A percentile compares a stretch with the other conserved stretches of the same genome.
Evolutionary conservation across 2,329 filamentous ascomycete genomes (phyloP).

Genomic region (Cladosporium sp.): DNA sequence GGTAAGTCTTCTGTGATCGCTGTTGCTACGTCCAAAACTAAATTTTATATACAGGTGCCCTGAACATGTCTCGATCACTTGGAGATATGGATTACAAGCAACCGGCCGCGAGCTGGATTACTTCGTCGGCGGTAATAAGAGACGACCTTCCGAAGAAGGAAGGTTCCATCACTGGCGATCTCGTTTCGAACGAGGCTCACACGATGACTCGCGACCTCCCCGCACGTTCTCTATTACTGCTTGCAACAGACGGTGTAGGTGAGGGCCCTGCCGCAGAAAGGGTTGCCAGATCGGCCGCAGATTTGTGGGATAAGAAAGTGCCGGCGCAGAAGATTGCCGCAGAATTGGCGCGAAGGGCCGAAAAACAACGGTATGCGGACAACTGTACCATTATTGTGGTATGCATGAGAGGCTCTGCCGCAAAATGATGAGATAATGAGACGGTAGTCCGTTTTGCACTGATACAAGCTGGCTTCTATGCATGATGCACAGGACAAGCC

Average conservation of each 20-base stretch:
- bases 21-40: neutral
- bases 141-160: conserved; percentile 6
- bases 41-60: neutral
- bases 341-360: conserved; percentile 4
- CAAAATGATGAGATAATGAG: neutral
- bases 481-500: too few species aligned
- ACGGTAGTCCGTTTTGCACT: neutral
- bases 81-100: conserved; percentile 9
- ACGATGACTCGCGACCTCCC: neutral
- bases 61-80: conserved; percentile 8
- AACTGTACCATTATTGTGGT: conserved; percentile 7
- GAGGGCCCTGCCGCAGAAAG: conserved; percentile 4
- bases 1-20: neutral
- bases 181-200: conserved; percentile 9
- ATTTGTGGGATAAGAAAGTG: conserved; percentile 8
- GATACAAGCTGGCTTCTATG: too few species aligned
- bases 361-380: conserved; percentile 5
- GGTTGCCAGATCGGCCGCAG: neutral
- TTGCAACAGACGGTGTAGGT: conserved; percentile 8
- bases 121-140: conserved; percentile 1
- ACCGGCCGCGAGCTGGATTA: conserved; percentile 6
- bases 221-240: neutral
- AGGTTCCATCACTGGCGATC: conserved; percentile 9
- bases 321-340: conserved; percentile 7
- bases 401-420: neutral